Conservation (phyloP, 306 rosid species). For the Cucurbita maxima region DNA sequence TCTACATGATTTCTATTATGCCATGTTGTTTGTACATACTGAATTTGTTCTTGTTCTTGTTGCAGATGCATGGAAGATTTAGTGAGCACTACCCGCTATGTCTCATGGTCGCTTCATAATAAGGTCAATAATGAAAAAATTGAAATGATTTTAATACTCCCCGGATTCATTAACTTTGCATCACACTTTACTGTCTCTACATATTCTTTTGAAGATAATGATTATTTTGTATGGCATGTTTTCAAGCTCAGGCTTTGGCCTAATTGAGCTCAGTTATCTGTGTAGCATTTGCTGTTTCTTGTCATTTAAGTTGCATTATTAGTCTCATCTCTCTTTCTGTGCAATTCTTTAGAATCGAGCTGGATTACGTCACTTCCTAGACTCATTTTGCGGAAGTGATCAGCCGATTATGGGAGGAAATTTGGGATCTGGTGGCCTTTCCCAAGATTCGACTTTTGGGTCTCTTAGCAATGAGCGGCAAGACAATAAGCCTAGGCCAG, state of each 20-base stretch:
- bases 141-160: neutral
- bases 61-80: constrained; percentile 93
- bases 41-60: constrained; percentile 10
- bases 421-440: constrained; percentile 23
- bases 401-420: constrained; percentile 30
- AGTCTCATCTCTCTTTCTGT: constrained; percentile 11
- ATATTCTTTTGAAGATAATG: neutral
- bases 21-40: neutral
- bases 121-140: constrained; percentile 34
- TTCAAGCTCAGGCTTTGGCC: neutral
- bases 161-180: neutral
- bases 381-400: constrained; percentile 90
- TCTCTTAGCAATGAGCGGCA: constrained; percentile 52
- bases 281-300: neutral
- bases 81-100: constrained; percentile 91
- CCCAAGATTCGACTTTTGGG: constrained; percentile 35
- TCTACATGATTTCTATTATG: neutral
- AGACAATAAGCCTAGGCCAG: constrained; percentile 52
- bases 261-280: neutral
- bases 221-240: neutral
- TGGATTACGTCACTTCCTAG: constrained; percentile 86
- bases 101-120: constrained; percentile 96
- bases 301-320: neutral
- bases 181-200: neutral
- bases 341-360: constrained; percentile 63